These are phyloP conservation scores for Phialophora expanda DNA, from an alignment of 2,329 filamentous ascomycete genomes.

Conservation along the genomic window DNA sequence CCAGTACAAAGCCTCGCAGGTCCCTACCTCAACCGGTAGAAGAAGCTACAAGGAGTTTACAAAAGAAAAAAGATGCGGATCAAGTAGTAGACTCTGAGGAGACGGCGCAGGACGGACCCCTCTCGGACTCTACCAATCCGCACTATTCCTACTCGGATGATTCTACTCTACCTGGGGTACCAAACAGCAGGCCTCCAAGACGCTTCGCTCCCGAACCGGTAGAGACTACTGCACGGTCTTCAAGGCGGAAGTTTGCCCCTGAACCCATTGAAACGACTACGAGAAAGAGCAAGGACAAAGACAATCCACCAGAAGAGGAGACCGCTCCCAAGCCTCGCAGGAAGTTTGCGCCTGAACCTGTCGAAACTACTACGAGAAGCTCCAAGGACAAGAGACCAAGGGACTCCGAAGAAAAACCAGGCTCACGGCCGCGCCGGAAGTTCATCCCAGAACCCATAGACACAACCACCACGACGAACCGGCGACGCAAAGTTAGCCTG, in stretches of 20 bases:
- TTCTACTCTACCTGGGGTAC: conserved; percentile 5
- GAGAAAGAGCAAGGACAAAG: conserved; percentile 34
- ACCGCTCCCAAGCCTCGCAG: conserved; percentile 36
- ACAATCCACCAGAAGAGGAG: conserved; percentile 20
- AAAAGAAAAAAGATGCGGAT: conserved; percentile 40
- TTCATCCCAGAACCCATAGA: conserved; percentile 75
- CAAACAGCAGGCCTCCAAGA: conserved; percentile 23
- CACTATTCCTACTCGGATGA: conserved; percentile 31
- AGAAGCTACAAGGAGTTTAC: conserved; percentile 49
- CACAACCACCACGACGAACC: conserved; percentile 56
- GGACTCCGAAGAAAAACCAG: conserved; percentile 39
- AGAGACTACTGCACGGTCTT: conserved; percentile 35
- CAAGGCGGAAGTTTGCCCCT: conserved; percentile 41
- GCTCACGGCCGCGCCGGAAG: conserved; percentile 56
- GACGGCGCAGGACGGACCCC: conserved; percentile 6
- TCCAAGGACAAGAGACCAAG: conserved; percentile 35
- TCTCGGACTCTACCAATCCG: not conserved
- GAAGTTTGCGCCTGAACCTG: conserved; percentile 51
- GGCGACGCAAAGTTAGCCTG: conserved; percentile 18
- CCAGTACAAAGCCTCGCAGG: conserved; percentile 40
- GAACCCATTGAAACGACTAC: conserved; percentile 41
- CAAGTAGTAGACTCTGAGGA: conserved; percentile 16
- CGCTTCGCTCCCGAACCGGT: conserved; percentile 42
- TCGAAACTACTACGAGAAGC: conserved; percentile 52
- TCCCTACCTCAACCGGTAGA: conserved; percentile 53